Conservation (phyloP, 2,329 filamentous ascomycete species). For the Corinectria fuckeliana region DNA sequence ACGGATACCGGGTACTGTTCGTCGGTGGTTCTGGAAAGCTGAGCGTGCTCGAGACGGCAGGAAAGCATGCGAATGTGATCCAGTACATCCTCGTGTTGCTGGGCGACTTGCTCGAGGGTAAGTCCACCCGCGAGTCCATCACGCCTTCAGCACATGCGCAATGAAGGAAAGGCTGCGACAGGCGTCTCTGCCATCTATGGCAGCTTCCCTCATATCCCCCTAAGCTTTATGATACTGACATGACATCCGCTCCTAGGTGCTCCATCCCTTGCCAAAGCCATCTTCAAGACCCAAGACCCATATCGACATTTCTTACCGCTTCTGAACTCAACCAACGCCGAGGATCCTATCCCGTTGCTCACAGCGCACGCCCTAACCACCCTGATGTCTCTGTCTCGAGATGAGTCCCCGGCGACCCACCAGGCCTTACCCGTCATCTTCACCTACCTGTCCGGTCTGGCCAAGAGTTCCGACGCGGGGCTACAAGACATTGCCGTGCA, state of each 20-base stretch:
- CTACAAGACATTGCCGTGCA: constrained; percentile 96
- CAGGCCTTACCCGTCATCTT: constrained; percentile 83
- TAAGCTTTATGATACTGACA: constrained; percentile 26
- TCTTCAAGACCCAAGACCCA: constrained; percentile 78
- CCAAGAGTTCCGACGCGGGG: constrained; percentile 85
- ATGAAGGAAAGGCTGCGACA: neutral
- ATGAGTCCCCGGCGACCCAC: constrained; percentile 69
- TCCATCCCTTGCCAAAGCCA: constrained; percentile 76
- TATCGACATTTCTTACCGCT: constrained; percentile 86
- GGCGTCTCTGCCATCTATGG: constrained; percentile 3
- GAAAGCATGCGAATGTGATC: constrained; percentile 86
- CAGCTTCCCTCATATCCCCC: constrained; percentile 9
- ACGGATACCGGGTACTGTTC: constrained; percentile 81
- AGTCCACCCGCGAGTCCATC: constrained; percentile 59
- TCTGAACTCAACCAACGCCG: constrained; percentile 76
- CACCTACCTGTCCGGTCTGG: constrained; percentile 82
- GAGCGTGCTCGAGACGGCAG: constrained; percentile 82
- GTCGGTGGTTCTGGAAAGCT: constrained; percentile 74
- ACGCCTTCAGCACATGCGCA: constrained; percentile 1
- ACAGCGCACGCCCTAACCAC: constrained; percentile 85
- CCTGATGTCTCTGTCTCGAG: constrained; percentile 73
- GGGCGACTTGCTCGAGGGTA: constrained; percentile 86
- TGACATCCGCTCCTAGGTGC: constrained; percentile 64
- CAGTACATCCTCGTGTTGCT: constrained; percentile 94
- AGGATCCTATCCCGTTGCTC: constrained; percentile 86